Percentiles rank a stretch among this genome's conserved stretches.
These are phyloP conservation scores for Kingdonia uniflora DNA, from an alignment of 164 flowering plant species.

Conservation along the genomic window DNA sequence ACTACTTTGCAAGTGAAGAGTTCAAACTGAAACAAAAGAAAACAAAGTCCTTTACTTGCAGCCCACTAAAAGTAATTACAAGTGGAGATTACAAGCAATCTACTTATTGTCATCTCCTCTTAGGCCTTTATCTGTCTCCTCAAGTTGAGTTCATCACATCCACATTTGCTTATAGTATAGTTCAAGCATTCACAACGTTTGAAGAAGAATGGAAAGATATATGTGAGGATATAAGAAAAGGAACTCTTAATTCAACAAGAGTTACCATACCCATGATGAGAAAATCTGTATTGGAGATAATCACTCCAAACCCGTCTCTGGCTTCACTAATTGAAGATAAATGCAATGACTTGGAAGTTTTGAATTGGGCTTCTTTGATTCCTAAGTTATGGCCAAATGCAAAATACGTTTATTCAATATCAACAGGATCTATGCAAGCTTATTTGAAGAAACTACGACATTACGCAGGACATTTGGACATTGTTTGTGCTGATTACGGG, in stretches of 20 bases:
- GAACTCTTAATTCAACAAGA: conserved; percentile 41
- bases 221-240: conserved; percentile 49
- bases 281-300: conserved; percentile 32
- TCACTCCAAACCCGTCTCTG: conserved; percentile 39
- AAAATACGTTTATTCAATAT: conserved; percentile 68
- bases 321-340: conserved; percentile 30
- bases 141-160: conserved; percentile 74
- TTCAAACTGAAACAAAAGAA: conserved; percentile 59
- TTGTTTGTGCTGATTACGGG: conserved; percentile 90
- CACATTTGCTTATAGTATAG: conserved; percentile 66
- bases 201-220: conserved; percentile 65
- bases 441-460: conserved; percentile 66
- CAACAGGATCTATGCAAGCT: conserved; percentile 86
- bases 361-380: conserved; percentile 47
- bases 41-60: conserved; percentile 70
- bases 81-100: conserved; percentile 63
- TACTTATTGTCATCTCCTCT: conserved; percentile 79
- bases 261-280: conserved; percentile 36
- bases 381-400: conserved; percentile 74
- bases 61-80: conserved; percentile 73
- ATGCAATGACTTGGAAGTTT: conserved; percentile 32
- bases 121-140: conserved; percentile 47
- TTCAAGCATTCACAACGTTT: conserved; percentile 54
- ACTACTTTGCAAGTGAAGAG: conserved; percentile 64
- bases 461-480: conserved; percentile 55